Evolutionary conservation across 306 rosid species (phyloP).

Genomic region (Sophora flavescens): DNA sequence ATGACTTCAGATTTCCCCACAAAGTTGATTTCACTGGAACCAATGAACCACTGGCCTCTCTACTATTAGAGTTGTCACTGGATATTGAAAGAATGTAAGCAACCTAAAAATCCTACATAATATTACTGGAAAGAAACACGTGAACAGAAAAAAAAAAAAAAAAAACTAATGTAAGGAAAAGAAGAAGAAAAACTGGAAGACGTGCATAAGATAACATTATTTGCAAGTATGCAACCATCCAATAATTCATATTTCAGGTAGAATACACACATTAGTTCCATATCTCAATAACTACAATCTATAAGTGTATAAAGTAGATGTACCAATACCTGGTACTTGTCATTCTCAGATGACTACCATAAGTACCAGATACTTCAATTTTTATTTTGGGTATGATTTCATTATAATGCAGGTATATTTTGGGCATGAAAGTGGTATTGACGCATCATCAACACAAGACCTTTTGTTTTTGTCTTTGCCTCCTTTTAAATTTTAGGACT

Average conservation of each 20-base stretch:
- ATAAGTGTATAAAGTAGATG: background rate
- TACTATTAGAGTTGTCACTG: slow-evolving; percentile 45
- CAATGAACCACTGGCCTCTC: slow-evolving; percentile 36
- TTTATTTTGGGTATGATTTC: background rate
- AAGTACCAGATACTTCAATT: slow-evolving; percentile 14
- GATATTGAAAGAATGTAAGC: slow-evolving; percentile 42
- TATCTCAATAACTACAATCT: slow-evolving; percentile 2
- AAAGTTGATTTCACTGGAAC: slow-evolving; percentile 53
- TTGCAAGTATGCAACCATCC: slow-evolving; percentile 17
- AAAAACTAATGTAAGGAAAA: slow-evolving; percentile 12
- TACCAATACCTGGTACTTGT: background rate
- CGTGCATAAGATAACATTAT: slow-evolving; percentile 1
- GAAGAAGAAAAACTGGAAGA: background rate
- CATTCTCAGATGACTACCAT: slow-evolving; percentile 18
- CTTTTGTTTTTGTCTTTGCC: slow-evolving; percentile 5
- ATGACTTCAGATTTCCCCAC: slow-evolving; percentile 75
- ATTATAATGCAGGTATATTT: slow-evolving; percentile 28
- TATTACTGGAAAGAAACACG: slow-evolving; percentile 15
- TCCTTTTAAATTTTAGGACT: slow-evolving; percentile 12
- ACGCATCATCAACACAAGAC: background rate
- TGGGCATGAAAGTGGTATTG: background rate
- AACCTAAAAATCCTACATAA: slow-evolving; percentile 35
- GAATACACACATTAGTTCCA: slow-evolving; percentile 8
- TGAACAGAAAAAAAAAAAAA: background rate
- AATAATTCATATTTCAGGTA: slow-evolving; percentile 34